Evolutionary conservation across 1,139 yeast species (phyloP), one percentile per base, ranked within the genome.

Genomic region (Blastobotrys persicus): DNA sequence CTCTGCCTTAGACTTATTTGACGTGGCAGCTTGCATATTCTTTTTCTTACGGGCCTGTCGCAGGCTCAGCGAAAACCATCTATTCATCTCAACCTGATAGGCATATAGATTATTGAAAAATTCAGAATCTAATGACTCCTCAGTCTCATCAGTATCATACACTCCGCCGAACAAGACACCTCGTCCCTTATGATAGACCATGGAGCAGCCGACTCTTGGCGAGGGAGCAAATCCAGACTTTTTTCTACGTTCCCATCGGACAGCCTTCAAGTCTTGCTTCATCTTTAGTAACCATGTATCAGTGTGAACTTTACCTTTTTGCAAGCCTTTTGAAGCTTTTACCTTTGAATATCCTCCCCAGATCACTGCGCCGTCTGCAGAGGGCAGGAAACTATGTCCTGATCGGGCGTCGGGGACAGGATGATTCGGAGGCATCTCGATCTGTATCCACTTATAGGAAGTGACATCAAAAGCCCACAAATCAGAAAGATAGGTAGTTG

Each of bases 131-230:
- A 92, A 72, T 47, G 86, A 80, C 66, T 92, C 98, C 66, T 92
- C 98, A 32, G 96, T 91, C 67, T 92, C 98, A 58, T 89, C 96
- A 54, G 79, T 86, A 68, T 92, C 98, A 63, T 80, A 91, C 12
- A 92, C 98, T 55, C 98, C 98, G 38, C 98, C 98, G 71, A 91
- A 92, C 64, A 91, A 64, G 13, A 92, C 79, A 52, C 98, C 98
- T 73, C 98, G 81, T 53, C 94, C 95, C 60, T 89, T 87, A 68
- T 92, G 98, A 61, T 78, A 77, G 2, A 82, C 91, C 81, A 92
- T 80, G 2, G 95, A 84, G 63, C 96, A 87, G 0, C 98, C 98
- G n/a, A 88, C 97, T 61, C 98, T 79, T 18, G 97, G 87, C 3
- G 89, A 79, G 2, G 96, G 96, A 48, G 83, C 88, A 63, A 83